Evolutionary conservation across 495 filamentous ascomycete species (phyloP), one percentile per base, ranked within the genome.

Genomic region (Tuber calosporum): DNA sequence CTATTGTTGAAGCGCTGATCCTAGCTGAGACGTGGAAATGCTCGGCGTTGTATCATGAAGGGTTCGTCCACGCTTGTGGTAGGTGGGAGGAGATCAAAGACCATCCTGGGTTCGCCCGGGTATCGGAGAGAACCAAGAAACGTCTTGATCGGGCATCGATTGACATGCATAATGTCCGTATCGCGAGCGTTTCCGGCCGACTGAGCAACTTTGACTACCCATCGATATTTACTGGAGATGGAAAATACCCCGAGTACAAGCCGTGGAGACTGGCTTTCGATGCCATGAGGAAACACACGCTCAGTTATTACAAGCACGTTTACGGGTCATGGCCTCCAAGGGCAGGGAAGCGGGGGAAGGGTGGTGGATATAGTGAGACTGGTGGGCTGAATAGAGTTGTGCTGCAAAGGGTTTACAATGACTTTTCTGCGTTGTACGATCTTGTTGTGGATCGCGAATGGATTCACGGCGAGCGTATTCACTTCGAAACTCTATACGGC

Each of bases 271-370:
- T 83, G 1, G 85, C 88, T 1, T 97, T 94, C 81, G 83, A 86
- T 67, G 86, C 88, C 38, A 91, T 93, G 86, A 87, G 93, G 45
- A 90, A 88, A 72, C 90, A 91, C 75, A 86, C 91, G 22, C 84
- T 97, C 69, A 84, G 85, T 69, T 91, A 92, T 83, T 96, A 95
- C 82, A 93, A 93, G 79, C 83, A 88, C 68, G 87, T 88, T 69
- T 96, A 96, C 80, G 96, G 96, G 53, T 89, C 90, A 69, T 99
- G 95, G 95, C 94, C 96, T 30, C 95, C 96, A 45, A 95, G 94
- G 81, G 93, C 93, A 0, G 80, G 80, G 36, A 81, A 73, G 42
- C 88, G 86, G 69, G 93, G 89, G 53, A 97, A 97, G 85, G 97
- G 97, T 85, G 97, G 97, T 79, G 86, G 90, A 17, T 95, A 96